These are phyloP conservation scores for Ascosphaera acerosa DNA, from an alignment of 2,329 filamentous ascomycete species.

Conservation along the genomic window DNA sequence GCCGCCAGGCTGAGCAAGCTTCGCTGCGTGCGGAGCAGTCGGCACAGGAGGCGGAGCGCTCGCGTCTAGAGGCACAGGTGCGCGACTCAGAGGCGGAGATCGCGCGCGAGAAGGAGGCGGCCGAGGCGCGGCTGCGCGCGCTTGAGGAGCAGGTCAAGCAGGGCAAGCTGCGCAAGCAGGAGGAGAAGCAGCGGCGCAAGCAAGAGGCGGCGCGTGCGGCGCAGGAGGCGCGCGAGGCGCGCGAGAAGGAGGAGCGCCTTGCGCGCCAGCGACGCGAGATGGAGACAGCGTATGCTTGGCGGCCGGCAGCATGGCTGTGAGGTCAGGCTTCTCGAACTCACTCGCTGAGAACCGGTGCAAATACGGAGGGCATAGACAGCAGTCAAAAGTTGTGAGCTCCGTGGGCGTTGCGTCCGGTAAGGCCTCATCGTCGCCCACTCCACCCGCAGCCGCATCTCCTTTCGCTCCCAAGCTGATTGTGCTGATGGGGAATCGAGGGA, in stretches of 20 bases:
- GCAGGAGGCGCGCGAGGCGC: too few relatives aligned
- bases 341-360: too few relatives aligned
- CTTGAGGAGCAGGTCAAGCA: conserved; percentile 84
- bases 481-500: too few relatives aligned
- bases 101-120: conserved; percentile 51
- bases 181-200: conserved; percentile 80
- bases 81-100: conserved; percentile 57
- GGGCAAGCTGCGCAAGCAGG: conserved; percentile 85
- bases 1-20: conserved; percentile 33
- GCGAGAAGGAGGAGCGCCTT: conserved; percentile 66
- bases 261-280: conserved; percentile 74
- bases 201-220: conserved; percentile 68
- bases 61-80: conserved; percentile 53
- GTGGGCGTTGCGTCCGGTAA: too few relatives aligned
- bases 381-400: too few relatives aligned
- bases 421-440: too few relatives aligned
- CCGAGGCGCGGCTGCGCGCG: conserved; percentile 59
- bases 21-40: conserved; percentile 46
- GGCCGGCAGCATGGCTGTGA: too few relatives aligned
- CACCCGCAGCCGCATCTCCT: too few relatives aligned
- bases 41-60: conserved; percentile 46
- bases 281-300: conserved; percentile 67
- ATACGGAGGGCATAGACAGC: too few relatives aligned
- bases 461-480: too few relatives aligned
- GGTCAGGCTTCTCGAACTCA: too few relatives aligned